Conservation (phyloP, 164 flowering plant genomes). For the Nymphaea thermarum region DNA sequence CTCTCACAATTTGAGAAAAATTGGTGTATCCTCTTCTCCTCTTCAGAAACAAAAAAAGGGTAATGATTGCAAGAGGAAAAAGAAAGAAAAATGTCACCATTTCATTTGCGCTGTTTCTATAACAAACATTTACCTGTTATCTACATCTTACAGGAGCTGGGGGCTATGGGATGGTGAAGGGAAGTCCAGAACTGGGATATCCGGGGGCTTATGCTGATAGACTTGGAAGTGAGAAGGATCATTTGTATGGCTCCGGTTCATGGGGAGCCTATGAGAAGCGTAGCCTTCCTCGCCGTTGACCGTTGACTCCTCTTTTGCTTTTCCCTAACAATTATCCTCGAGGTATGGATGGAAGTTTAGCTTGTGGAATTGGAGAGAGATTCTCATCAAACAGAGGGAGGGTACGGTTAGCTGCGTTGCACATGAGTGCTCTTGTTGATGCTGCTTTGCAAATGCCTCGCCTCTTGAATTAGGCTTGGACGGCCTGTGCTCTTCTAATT, state of each 20-base stretch:
- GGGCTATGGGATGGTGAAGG: conserved; percentile 29
- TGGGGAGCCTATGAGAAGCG: conserved; percentile 36
- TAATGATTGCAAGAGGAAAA: too few relatives aligned
- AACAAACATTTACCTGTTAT: background rate
- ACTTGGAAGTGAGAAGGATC: conserved; percentile 9
- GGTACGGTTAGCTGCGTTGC: too few relatives aligned
- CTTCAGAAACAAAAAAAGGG: background rate
- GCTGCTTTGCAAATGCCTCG: background rate
- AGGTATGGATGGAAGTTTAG: background rate
- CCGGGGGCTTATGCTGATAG: conserved; percentile 18
- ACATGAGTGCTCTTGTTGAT: background rate
- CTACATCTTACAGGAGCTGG: conserved; percentile 17
- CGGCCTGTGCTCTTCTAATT: background rate
- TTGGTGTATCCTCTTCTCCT: conserved; percentile 1
- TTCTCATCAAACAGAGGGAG: background rate
- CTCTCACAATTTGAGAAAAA: background rate
- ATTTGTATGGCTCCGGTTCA: conserved; percentile 4
- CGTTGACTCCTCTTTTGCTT: background rate
- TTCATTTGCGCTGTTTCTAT: background rate
- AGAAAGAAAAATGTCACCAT: background rate
- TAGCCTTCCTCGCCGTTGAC: conserved; percentile 24
- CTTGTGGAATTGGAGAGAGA: background rate
- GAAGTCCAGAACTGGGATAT: conserved; percentile 39
- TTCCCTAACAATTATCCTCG: background rate
- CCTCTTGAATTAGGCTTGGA: background rate